These are phyloP conservation scores for Calonectria pseudoturangicola DNA, from an alignment of 2,329 filamentous ascomycete species.

Conservation along the genomic window DNA sequence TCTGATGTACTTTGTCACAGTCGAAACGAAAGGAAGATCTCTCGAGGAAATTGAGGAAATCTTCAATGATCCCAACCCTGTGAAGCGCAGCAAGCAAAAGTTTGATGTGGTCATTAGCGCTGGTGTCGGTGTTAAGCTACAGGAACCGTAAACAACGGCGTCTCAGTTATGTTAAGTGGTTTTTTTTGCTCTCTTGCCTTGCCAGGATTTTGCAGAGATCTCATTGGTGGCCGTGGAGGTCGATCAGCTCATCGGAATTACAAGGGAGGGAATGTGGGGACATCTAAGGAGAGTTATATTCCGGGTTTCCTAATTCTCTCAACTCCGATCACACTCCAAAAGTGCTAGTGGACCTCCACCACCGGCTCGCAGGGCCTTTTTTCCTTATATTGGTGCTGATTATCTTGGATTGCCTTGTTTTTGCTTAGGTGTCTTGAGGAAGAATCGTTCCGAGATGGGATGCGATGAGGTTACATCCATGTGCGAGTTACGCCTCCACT, in stretches of 20 bases:
- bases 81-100: conserved; percentile 16
- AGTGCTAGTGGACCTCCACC: conserved; percentile 4
- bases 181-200: neutral
- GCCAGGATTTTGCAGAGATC: neutral
- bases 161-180: too few species aligned
- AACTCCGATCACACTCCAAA: conserved; percentile 18
- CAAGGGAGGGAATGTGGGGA: conserved; percentile 10
- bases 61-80: conserved; percentile 7
- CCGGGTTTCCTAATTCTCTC: conserved; percentile 28
- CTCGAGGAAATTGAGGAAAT: conserved; percentile 34
- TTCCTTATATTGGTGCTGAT: neutral
- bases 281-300: conserved; percentile 13
- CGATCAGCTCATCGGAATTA: conserved; percentile 4
- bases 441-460: conserved; percentile 46
- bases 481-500: neutral
- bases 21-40: conserved; percentile 29
- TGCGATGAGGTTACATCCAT: conserved; percentile 38
- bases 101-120: conserved; percentile 11
- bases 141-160: neutral
- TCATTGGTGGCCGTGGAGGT: conserved; percentile 9
- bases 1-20: conserved; percentile 13
- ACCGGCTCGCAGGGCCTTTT: conserved; percentile 33
- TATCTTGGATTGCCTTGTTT: conserved; percentile 34
- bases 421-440: conserved; percentile 43
- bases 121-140: conserved; percentile 14